Conservation (phyloP, 345 rosid genomes). For the Eucalyptus pauciflora region DNA sequence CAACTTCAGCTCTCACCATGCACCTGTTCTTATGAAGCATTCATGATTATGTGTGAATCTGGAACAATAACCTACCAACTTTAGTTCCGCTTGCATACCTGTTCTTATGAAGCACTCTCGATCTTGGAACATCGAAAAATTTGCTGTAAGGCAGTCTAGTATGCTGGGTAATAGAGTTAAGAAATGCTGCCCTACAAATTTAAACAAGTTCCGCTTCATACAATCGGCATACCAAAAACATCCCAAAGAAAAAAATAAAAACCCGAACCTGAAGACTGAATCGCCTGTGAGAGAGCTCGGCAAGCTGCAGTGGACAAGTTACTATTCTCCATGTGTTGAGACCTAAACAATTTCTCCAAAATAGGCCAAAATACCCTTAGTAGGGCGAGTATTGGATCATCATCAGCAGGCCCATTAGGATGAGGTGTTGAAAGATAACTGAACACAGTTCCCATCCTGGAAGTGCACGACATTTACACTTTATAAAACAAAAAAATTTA, state of each 20-base stretch:
- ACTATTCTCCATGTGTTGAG: conserved; percentile 79
- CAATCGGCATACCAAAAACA: not conserved
- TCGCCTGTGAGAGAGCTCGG: conserved; percentile 85
- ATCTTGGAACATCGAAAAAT: conserved; percentile 68
- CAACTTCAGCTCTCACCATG: not conserved
- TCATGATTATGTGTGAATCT: not conserved
- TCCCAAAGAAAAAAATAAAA: not conserved
- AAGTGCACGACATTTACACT: not conserved
- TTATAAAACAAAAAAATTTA: not conserved
- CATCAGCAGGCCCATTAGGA: conserved; percentile 34
- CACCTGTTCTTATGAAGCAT: conserved; percentile 42
- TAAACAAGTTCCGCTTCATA: conserved; percentile 1
- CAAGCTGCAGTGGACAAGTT: conserved; percentile 78
- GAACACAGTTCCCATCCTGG: conserved; percentile 87
- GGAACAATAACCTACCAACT: not conserved
- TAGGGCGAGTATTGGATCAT: conserved; percentile 54
- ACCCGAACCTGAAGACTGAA: conserved; percentile 74
- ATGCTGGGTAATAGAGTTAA: conserved; percentile 59
- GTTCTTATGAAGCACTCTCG: conserved; percentile 88
- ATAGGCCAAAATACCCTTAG: conserved; percentile 85
- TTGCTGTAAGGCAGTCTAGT: conserved; percentile 75
- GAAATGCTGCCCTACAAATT: conserved; percentile 76
- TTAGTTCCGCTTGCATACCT: conserved; percentile 23
- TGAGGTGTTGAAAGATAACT: conserved; percentile 50
- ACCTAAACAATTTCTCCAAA: conserved; percentile 71